Conservation (phyloP, 2,329 filamentous ascomycete genomes). For the Colletotrichum gloeosporioides region DNA sequence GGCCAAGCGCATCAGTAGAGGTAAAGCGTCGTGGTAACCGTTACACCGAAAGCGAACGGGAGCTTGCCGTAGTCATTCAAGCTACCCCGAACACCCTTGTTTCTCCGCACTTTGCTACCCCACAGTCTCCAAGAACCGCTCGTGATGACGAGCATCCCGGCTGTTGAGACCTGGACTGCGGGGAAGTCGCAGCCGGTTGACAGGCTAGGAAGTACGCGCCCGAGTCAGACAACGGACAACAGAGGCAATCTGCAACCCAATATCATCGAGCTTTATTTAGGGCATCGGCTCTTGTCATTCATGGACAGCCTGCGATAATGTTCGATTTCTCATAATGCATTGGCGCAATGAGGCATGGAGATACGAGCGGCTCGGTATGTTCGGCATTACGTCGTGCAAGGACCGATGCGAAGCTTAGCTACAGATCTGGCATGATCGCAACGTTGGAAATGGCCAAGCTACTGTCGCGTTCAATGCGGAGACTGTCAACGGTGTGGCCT, state of each 20-base stretch:
- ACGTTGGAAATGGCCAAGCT: not conserved
- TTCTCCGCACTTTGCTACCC: constrained; percentile 17
- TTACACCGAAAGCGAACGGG: constrained; percentile 1
- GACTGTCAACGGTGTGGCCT: not conserved
- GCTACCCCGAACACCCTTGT: constrained; percentile 9
- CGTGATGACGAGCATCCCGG: constrained; percentile 1
- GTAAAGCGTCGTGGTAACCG: not conserved
- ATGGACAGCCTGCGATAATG: not conserved
- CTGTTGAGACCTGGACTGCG: not conserved
- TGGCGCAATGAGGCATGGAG: not conserved
- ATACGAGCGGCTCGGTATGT: not conserved
- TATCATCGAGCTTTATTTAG: not conserved
- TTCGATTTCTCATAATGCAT: not conserved
- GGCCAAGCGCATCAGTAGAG: not conserved
- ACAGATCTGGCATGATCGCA: not conserved
- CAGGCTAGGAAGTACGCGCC: not conserved
- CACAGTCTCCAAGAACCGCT: not conserved
- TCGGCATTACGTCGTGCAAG: not conserved
- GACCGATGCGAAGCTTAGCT: not conserved
- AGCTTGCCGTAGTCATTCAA: not conserved
- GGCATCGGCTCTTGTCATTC: not conserved
- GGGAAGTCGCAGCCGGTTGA: constrained; percentile 13
- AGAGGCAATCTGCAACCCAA: not conserved
- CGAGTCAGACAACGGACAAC: not conserved
- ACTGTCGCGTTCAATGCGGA: not conserved